Percentiles rank a stretch among this genome's conserved stretches.
These are phyloP conservation scores for Haemoproteus tartakovskyi DNA, from an alignment of 169 alveolate species.

Conservation along the genomic window DNA sequence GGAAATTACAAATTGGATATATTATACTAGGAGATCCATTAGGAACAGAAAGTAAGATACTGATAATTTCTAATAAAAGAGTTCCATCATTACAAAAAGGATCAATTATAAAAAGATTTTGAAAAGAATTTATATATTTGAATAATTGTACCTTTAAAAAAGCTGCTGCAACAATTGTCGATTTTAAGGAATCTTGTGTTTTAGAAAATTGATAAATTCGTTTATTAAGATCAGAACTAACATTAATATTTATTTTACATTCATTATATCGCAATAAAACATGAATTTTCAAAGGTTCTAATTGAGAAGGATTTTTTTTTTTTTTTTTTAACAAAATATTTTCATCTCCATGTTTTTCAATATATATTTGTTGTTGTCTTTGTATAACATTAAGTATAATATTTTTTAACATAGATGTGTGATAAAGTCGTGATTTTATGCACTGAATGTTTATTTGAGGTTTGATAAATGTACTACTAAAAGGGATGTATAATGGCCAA, in stretches of 20 bases:
- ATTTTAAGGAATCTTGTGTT: slow-evolving; percentile 35
- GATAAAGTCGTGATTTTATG: slow-evolving; percentile 42
- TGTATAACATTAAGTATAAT: slow-evolving; percentile 34
- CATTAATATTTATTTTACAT: slow-evolving; percentile 27
- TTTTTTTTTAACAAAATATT: slow-evolving; percentile 55
- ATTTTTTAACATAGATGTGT: slow-evolving; percentile 60
- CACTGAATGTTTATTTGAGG: slow-evolving; percentile 33
- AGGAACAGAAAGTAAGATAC: slow-evolving; percentile 22
- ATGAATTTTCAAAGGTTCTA: slow-evolving; percentile 40
- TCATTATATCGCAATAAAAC: slow-evolving; percentile 46
- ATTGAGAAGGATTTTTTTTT: slow-evolving; percentile 7
- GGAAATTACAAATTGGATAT: slow-evolving; percentile 38
- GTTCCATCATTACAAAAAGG: slow-evolving; percentile 65
- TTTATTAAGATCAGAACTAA: slow-evolving; percentile 45
- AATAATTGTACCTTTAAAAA: slow-evolving; percentile 12
- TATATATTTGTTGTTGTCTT: slow-evolving; percentile 62
- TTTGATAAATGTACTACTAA: slow-evolving; percentile 18
- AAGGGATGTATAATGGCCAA: slow-evolving; percentile 50
- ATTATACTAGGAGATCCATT: slow-evolving; percentile 56
- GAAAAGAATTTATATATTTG: slow-evolving; percentile 15
- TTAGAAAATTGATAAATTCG: slow-evolving; percentile 19
- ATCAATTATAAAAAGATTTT: slow-evolving; percentile 16
- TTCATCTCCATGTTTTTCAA: slow-evolving; percentile 60
- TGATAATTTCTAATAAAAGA: slow-evolving; percentile 1
- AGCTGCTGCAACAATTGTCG: slow-evolving; percentile 46